Evolutionary conservation across 257 asterid genomes (phyloP), one percentile per base, ranked within the genome.

Genomic region (Capsicum chinense): DNA sequence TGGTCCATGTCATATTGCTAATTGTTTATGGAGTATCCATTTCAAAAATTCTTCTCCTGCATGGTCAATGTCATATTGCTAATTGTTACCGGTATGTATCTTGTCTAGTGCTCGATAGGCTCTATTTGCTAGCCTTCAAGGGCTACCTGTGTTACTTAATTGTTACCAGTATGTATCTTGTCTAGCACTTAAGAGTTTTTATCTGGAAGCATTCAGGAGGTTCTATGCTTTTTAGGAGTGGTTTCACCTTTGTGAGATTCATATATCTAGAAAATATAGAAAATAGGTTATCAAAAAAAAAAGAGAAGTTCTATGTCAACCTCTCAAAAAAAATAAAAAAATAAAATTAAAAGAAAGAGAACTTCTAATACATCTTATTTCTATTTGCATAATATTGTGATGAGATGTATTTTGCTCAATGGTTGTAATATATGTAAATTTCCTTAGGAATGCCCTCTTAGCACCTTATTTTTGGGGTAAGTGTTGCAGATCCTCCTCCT

Each of bases 221-320:
- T 12, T 48, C 60, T 68, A 68, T 68, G 78, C 54, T 37, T 15
- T 66, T 68, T 68, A 68, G 78, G 78, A 15, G 78, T 68, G 78
- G 78, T 37, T 39, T 68, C 4, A 26, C 78, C 19, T 68, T 39
- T 39, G 26, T 8, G 76, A 68, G 78, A 68, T 68, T 39, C 39
- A 68, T 63, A 21, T 68, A 68, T 68, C 54, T 8, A 37, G 52
- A 68, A 68, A 68, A 68, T 68, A 16, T 39, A 16, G 54, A 39
- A 39, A 39, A 39, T 39, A 39, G 44, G 44, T 39, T 39, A 39
- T 39, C 44, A 39, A 39, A 39, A 39, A 39, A 39, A 3, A 39
- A 3, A 39, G 44, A 39, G 44, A 39, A 39, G 4, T 39, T 39
- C 44, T 39, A 39, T 39, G 44, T 39, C 44, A 39, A 2, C 44